These are phyloP conservation scores for Inga oerstediana DNA, from an alignment of 306 rosid genomes.

Conservation along the genomic window DNA sequence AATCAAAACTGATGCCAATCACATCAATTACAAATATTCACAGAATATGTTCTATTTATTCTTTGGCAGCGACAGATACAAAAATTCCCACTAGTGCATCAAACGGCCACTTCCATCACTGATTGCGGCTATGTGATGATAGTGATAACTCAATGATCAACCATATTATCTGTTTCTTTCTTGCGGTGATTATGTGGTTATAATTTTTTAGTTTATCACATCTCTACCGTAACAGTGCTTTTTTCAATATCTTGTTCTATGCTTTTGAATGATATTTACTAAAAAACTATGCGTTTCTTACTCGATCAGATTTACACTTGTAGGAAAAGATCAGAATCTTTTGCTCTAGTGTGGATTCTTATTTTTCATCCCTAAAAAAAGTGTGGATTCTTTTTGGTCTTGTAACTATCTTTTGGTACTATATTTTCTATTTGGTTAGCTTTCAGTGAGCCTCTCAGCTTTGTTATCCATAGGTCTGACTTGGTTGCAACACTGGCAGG, in stretches of 20 bases:
- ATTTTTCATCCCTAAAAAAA: background rate
- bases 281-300: background rate
- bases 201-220: constrained; percentile 12
- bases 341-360: background rate
- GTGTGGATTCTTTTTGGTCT: background rate
- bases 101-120: constrained; percentile 12
- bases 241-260: constrained; percentile 1
- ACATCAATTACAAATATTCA: background rate
- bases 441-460: constrained; percentile 17
- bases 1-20: background rate
- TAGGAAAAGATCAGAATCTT: background rate
- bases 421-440: background rate
- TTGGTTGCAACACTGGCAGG: constrained; percentile 48
- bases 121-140: constrained; percentile 5
- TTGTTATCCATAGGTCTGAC: constrained; percentile 31
- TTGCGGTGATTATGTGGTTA: constrained; percentile 9
- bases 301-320: background rate
- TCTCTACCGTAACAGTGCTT: background rate
- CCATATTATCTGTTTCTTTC: background rate
- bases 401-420: constrained; percentile 11
- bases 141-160: constrained; percentile 18
- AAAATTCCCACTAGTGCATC: background rate
- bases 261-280: constrained; percentile 16
- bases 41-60: background rate
- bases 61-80: background rate